Percentiles rank a stretch among this genome's conserved stretches.
phyloP scores from a whole-genome alignment of 176 grass and related monocot species.

The Oryza meyeriana region DNA sequence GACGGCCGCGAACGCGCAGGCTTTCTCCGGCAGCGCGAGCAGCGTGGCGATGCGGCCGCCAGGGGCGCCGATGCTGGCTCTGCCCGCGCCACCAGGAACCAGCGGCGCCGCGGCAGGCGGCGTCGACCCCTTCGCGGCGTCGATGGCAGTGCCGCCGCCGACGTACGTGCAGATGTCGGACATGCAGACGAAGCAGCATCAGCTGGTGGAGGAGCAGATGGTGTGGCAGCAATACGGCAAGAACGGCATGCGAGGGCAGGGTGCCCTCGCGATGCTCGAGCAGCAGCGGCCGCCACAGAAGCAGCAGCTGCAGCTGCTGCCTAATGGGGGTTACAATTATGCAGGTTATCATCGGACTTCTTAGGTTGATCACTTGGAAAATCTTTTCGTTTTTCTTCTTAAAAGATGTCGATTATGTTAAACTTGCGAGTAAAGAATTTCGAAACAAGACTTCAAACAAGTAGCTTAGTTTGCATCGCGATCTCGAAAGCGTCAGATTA shows the following conservation, averaged over 20 bases:
- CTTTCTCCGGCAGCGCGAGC: slow-evolving; percentile 55
- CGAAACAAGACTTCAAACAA: no score
- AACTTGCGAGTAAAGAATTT: not conserved
- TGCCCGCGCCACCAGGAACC: slow-evolving; percentile 40
- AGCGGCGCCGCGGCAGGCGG: not conserved
- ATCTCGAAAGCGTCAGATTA: no score
- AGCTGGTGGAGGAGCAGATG: slow-evolving; percentile 56
- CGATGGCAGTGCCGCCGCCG: slow-evolving; percentile 49
- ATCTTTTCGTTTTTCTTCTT: no score
- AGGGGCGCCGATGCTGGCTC: slow-evolving; percentile 40
- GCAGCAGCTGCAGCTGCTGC: not conserved
- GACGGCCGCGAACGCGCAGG: not conserved
- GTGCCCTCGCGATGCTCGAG: slow-evolving; percentile 31
- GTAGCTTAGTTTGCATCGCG: not conserved
- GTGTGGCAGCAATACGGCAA: slow-evolving; percentile 58
- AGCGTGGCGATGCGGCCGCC: slow-evolving; percentile 46
- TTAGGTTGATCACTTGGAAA: not conserved
- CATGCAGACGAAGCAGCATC: slow-evolving; percentile 63
- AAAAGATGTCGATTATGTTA: not conserved
- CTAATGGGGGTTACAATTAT: not conserved
- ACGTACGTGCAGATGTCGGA: slow-evolving; percentile 93
- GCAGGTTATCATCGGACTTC: not conserved
- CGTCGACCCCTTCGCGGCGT: slow-evolving; percentile 62
- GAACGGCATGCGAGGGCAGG: slow-evolving; percentile 57
- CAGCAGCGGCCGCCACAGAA: slow-evolving; percentile 50